These are phyloP conservation scores for Ogataea chonburiensis DNA, from an alignment of 805 yeast genomes.

Conservation along the genomic window DNA sequence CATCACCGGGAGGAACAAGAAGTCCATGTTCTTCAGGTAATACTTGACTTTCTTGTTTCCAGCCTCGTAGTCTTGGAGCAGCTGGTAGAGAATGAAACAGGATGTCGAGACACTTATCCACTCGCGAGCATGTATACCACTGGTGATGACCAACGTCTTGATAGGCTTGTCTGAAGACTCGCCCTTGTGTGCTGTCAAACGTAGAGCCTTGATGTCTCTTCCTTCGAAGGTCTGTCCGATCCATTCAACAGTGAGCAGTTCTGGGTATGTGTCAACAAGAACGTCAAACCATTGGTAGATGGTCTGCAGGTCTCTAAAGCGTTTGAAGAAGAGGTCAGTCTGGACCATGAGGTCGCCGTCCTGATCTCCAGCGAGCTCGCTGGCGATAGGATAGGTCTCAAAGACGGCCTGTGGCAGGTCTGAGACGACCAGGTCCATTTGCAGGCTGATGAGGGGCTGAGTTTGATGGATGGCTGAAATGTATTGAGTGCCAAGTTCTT, in stretches of 20 bases:
- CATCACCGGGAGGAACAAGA: slow-evolving; percentile 75
- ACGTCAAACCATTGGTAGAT: slow-evolving; percentile 72
- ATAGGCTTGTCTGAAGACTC: slow-evolving; percentile 31
- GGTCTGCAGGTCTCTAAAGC: slow-evolving; percentile 64
- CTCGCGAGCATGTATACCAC: slow-evolving; percentile 88
- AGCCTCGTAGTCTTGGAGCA: slow-evolving; percentile 47
- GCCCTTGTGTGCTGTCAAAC: slow-evolving; percentile 49
- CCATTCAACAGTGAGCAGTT: slow-evolving; percentile 57
- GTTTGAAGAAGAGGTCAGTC: slow-evolving; percentile 63
- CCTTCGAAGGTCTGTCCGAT: slow-evolving; percentile 80
- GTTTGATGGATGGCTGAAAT: slow-evolving; percentile 11
- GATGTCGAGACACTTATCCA: slow-evolving; percentile 79
- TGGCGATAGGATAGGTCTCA: slow-evolving; percentile 49
- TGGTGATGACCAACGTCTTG: slow-evolving; percentile 71
- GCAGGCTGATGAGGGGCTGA: slow-evolving; percentile 18
- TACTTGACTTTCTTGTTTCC: slow-evolving; percentile 40
- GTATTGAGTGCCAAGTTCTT: slow-evolving; percentile 25
- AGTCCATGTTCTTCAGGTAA: slow-evolving; percentile 60
- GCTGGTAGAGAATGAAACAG: slow-evolving; percentile 50
- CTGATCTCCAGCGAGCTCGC: slow-evolving; percentile 1
- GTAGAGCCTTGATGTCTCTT: slow-evolving; percentile 64
- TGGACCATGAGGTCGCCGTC: slow-evolving; percentile 3
- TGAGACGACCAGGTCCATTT: slow-evolving; percentile 45
- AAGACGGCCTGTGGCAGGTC: slow-evolving; percentile 57
- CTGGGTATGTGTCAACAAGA: slow-evolving; percentile 60